These are phyloP conservation scores for Hymenoscyphus salicellus DNA, from an alignment of 2,329 filamentous ascomycete species.

Conservation along the genomic window DNA sequence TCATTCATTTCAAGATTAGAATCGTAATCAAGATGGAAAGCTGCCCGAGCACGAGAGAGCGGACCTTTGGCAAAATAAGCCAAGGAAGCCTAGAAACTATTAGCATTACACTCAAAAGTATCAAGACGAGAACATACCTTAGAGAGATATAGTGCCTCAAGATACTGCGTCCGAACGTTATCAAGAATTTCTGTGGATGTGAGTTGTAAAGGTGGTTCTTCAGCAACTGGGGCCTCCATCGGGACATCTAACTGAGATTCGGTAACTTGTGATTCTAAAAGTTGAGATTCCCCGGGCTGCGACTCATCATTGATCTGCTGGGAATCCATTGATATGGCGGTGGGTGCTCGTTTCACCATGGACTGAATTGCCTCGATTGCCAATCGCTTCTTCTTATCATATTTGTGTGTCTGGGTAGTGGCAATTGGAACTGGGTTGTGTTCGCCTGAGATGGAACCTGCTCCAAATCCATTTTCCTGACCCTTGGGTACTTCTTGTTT, in stretches of 20 bases:
- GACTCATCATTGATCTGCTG: slow-evolving; percentile 13
- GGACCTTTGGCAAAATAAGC: slow-evolving; percentile 84
- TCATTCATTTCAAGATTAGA: slow-evolving; percentile 59
- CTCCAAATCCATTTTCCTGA: slow-evolving; percentile 10
- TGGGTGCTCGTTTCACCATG: slow-evolving; percentile 50
- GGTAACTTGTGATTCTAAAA: slow-evolving; percentile 12
- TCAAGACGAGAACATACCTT: slow-evolving; percentile 44
- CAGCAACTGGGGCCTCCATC: not conserved
- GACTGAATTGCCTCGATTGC: slow-evolving; percentile 64
- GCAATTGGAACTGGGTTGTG: slow-evolving; percentile 4
- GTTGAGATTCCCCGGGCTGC: slow-evolving; percentile 8
- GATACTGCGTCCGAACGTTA: slow-evolving; percentile 56
- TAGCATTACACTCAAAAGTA: slow-evolving; percentile 34
- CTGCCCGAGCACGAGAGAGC: slow-evolving; percentile 68
- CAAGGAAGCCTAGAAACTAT: slow-evolving; percentile 61
- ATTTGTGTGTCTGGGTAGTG: slow-evolving; percentile 28
- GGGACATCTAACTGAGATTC: not conserved
- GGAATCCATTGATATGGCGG: slow-evolving; percentile 21
- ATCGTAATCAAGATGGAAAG: slow-evolving; percentile 63
- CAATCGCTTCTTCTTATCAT: slow-evolving; percentile 51
- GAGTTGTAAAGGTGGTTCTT: slow-evolving; percentile 18
- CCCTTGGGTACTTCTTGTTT: slow-evolving; percentile 37
- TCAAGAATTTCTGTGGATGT: slow-evolving; percentile 55
- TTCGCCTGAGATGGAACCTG: not conserved
- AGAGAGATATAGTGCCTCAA: slow-evolving; percentile 60